Percentiles rank a stretch among this genome's conserved stretches.
phyloP scores from a whole-genome alignment of 2,329 filamentous ascomycete species.

The Penicillium crustosum region DNA sequence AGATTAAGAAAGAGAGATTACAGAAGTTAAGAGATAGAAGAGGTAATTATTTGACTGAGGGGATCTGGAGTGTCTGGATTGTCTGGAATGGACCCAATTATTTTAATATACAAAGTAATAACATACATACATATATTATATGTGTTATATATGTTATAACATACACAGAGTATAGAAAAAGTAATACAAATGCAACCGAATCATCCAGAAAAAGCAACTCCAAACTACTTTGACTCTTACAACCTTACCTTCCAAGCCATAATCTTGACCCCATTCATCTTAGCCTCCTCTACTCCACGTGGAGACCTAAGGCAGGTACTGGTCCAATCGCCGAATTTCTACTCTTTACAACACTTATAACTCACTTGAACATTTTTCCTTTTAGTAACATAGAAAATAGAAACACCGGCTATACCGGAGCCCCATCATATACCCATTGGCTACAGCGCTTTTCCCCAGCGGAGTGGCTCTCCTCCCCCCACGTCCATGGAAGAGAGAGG shows the following conservation, averaged over 20 bases:
- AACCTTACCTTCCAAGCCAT: no score
- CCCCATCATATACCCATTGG: conserved; percentile 2
- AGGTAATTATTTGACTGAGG: not conserved
- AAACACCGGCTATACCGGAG: conserved; percentile 8
- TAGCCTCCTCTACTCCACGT: conserved; percentile 22
- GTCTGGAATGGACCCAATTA: conserved; percentile 3
- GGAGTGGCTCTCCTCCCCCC: not conserved
- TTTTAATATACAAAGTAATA: not conserved
- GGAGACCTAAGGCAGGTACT: conserved; percentile 26
- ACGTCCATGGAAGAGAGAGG: not conserved
- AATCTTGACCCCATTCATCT: conserved; percentile 10
- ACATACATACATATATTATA: no score
- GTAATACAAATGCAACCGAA: conserved; percentile 3
- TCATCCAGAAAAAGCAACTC: conserved; percentile 10
- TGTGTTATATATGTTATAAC: no score
- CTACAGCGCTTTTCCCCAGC: not conserved
- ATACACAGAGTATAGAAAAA: no score
- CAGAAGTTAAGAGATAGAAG: conserved; percentile 9
- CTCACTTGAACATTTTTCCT: no score
- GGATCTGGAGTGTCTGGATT: not conserved
- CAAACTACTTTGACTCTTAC: no score
- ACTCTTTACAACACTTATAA: not conserved
- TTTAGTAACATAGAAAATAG: not conserved
- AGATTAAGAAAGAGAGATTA: conserved; percentile 13
- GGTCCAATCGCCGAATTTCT: conserved; percentile 17